Conservation (phyloP, 164 flowering plant species). For the Dillenia suffruticosa region DNA sequence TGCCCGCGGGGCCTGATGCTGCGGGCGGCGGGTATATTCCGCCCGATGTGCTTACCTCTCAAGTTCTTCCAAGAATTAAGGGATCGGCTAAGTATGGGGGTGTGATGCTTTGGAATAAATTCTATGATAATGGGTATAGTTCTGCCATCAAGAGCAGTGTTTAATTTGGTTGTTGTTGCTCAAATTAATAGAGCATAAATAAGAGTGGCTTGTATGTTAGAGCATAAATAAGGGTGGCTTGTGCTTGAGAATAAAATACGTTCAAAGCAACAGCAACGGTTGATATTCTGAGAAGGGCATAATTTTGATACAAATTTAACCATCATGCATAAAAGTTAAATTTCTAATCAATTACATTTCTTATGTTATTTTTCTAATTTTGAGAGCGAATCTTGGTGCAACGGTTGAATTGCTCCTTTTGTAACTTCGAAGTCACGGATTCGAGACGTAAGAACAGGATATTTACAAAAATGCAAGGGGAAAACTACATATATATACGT, state of each 20-base stretch:
- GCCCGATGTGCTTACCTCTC: neutral
- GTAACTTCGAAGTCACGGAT: too few relatives aligned
- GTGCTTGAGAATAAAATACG: neutral
- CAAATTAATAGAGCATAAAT: slow-evolving; percentile 4
- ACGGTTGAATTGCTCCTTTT: too few relatives aligned
- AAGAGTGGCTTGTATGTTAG: neutral
- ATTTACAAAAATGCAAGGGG: too few relatives aligned
- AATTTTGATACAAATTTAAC: too few relatives aligned
- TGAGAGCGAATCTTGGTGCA: too few relatives aligned
- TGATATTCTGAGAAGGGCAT: too few relatives aligned
- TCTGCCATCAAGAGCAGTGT: neutral
- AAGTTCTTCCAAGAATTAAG: slow-evolving; percentile 12
- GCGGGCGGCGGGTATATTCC: neutral
- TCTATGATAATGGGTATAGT: neutral
- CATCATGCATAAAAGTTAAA: too few relatives aligned
- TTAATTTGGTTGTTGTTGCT: neutral
- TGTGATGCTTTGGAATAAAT: slow-evolving; percentile 2
- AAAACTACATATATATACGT: too few relatives aligned
- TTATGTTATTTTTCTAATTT: too few relatives aligned
- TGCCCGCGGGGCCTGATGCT: neutral
- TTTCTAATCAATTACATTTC: too few relatives aligned
- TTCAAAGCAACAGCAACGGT: too few relatives aligned
- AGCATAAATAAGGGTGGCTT: slow-evolving; percentile 2
- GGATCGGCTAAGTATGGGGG: slow-evolving; percentile 14
- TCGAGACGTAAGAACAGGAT: too few relatives aligned